These are phyloP conservation scores for Rhodotorula glutinis DNA, from an alignment of 1,284 basidiomycete genomes.

Conservation along the genomic window DNA sequence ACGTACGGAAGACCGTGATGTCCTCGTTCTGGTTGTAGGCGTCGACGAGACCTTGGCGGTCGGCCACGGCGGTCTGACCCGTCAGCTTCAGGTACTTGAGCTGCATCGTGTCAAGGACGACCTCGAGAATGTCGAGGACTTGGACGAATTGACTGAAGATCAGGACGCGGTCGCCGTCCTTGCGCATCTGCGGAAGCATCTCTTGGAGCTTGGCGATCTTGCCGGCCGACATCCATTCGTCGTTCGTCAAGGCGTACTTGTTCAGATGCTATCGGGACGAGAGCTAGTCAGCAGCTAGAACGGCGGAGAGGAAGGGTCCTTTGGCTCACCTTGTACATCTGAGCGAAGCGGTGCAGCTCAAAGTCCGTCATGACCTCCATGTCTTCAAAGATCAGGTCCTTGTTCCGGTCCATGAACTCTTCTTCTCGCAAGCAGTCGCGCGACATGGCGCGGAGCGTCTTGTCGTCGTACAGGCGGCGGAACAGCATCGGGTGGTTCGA, in stretches of 20 bases:
- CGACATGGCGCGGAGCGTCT: conserved; percentile 69
- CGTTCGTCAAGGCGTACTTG: conserved; percentile 69
- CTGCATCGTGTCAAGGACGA: conserved; percentile 72
- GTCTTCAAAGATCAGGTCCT: conserved; percentile 54
- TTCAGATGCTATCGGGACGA: conserved; percentile 62
- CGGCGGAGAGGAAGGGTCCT: background rate
- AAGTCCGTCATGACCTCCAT: conserved; percentile 85
- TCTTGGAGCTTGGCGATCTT: conserved; percentile 75
- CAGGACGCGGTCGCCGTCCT: conserved; percentile 74
- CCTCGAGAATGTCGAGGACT: conserved; percentile 86
- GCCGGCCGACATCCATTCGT: conserved; percentile 82
- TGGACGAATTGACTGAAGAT: conserved; percentile 97
- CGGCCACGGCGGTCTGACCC: conserved; percentile 88
- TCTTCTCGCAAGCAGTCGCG: conserved; percentile 84
- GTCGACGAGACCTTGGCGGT: conserved; percentile 89
- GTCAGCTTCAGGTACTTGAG: conserved; percentile 85
- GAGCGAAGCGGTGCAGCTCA: conserved; percentile 77
- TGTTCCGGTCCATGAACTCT: conserved; percentile 76
- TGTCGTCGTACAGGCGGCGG: conserved; percentile 75
- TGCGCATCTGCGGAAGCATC: conserved; percentile 67
- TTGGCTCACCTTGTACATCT: conserved; percentile 67
- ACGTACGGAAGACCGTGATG: conserved; percentile 74
- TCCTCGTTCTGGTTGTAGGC: conserved; percentile 89
- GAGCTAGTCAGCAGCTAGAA: conserved; percentile 6
- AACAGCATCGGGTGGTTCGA: conserved; percentile 96